phyloP scores from a whole-genome alignment of 306 rosid species.

The Psophocarpus tetragonolobus region DNA sequence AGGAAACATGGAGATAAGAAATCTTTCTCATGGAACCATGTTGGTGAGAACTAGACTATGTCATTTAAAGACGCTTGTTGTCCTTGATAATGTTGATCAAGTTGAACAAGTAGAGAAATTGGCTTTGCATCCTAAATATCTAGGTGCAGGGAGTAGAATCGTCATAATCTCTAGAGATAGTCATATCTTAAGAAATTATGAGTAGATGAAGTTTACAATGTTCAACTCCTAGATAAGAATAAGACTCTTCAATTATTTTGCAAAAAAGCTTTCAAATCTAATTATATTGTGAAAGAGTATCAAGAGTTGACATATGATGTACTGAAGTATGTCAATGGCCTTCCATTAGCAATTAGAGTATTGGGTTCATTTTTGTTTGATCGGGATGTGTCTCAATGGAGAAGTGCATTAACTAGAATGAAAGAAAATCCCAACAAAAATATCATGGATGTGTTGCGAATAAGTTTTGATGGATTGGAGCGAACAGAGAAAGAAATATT shows the following conservation, averaged over 20 bases:
- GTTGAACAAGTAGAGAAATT: background rate
- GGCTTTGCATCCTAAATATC: too few relatives aligned
- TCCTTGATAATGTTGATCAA: background rate
- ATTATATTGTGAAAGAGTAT: background rate
- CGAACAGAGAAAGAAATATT: too few relatives aligned
- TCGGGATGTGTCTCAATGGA: background rate
- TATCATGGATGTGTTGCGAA: background rate
- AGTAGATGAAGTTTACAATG: too few relatives aligned
- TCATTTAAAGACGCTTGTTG: background rate
- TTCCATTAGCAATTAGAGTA: slow-evolving; percentile 27
- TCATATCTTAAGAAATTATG: background rate
- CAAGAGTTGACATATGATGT: background rate
- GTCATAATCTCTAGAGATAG: slow-evolving; percentile 14
- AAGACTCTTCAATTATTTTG: background rate
- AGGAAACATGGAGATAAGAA: too few relatives aligned
- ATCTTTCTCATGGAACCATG: background rate
- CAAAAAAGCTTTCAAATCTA: slow-evolving; percentile 12
- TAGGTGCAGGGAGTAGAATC: too few relatives aligned
- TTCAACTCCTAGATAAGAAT: too few relatives aligned
- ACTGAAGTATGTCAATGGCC: background rate
- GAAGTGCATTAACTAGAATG: slow-evolving; percentile 19
- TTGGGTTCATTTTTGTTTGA: slow-evolving; percentile 26
- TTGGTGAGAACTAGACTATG: background rate
- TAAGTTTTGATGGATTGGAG: background rate
- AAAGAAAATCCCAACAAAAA: background rate